phyloP scores from a whole-genome alignment of 495 filamentous ascomycete species.

The Aspergillus taichungensis region DNA sequence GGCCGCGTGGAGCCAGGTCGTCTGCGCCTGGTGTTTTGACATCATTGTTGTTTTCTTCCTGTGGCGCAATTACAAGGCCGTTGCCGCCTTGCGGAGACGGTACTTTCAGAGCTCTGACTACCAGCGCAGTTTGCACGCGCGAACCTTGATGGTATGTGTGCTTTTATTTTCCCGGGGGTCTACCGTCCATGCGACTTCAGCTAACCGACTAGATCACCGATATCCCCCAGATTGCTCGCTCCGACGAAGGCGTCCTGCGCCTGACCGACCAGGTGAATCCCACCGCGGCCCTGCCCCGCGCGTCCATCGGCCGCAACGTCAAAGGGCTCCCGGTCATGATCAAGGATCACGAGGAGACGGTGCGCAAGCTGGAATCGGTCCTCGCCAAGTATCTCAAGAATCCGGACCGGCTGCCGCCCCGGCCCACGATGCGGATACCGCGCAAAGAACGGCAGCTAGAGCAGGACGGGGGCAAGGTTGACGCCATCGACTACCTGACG shows the following conservation, averaged over 20 bases:
- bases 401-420: constrained; percentile 70
- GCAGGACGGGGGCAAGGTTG: constrained; percentile 49
- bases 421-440: constrained; percentile 71
- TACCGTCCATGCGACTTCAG: constrained; percentile 13
- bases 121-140: constrained; percentile 75
- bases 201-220: constrained; percentile 58
- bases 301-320: constrained; percentile 82
- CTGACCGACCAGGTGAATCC: constrained; percentile 69
- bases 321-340: constrained; percentile 79
- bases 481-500: constrained; percentile 90
- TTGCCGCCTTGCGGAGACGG: constrained; percentile 58
- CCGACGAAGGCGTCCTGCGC: constrained; percentile 78
- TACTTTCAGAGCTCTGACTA: constrained; percentile 90
- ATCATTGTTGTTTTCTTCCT: constrained; percentile 68
- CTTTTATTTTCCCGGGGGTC: neutral
- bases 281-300: constrained; percentile 64
- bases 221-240: constrained; percentile 61
- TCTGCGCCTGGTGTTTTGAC: constrained; percentile 72
- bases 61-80: constrained; percentile 79
- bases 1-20: constrained; percentile 70
- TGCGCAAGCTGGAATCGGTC: constrained; percentile 71
- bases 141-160: constrained; percentile 69
- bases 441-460: constrained; percentile 50
- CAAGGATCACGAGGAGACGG: constrained; percentile 70
- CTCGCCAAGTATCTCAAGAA: constrained; percentile 85